A percentile compares a stretch with the other conserved stretches of the same genome.
These are phyloP conservation scores for Phytopythium sindhum DNA, from an alignment of 352 stramenopile species.

Conservation along the genomic window DNA sequence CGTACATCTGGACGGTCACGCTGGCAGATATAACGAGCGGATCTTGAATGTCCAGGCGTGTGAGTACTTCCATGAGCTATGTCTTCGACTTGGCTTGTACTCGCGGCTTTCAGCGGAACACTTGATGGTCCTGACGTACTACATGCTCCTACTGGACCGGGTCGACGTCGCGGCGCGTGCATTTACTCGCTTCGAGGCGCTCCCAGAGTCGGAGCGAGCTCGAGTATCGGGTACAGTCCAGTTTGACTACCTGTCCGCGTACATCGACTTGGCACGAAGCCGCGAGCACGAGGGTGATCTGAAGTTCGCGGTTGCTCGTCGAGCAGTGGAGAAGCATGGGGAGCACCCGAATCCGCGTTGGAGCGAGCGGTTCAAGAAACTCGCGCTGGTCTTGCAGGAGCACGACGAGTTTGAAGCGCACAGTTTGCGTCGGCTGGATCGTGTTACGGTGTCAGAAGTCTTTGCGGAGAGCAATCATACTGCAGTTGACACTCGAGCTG, in stretches of 20 bases:
- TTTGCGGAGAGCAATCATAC: background rate
- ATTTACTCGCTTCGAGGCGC: conserved; percentile 23
- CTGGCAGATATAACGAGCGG: conserved; percentile 14
- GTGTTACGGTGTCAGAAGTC: conserved; percentile 15
- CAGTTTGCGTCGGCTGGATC: conserved; percentile 12
- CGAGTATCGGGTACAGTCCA: conserved; percentile 27
- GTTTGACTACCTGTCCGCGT: conserved; percentile 57
- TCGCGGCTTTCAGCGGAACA: conserved; percentile 20
- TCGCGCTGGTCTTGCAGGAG: conserved; percentile 38
- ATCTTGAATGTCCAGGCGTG: conserved; percentile 37
- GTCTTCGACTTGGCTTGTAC: conserved; percentile 30
- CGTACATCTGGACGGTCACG: background rate
- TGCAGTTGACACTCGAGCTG: background rate
- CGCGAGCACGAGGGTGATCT: conserved; percentile 2
- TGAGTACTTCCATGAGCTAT: conserved; percentile 36
- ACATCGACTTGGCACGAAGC: conserved; percentile 51
- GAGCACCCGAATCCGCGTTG: conserved; percentile 42
- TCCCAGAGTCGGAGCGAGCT: background rate
- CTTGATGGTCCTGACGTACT: conserved; percentile 43
- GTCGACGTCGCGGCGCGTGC: conserved; percentile 28
- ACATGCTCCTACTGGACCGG: conserved; percentile 44
- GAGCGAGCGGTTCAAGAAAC: conserved; percentile 37
- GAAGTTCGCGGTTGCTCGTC: conserved; percentile 32
- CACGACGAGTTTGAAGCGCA: conserved; percentile 30
- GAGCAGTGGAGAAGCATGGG: conserved; percentile 29